Base-by-base conservation (phyloP, 441 rosid genomes). In the Aleurites moluccanus region DNA sequence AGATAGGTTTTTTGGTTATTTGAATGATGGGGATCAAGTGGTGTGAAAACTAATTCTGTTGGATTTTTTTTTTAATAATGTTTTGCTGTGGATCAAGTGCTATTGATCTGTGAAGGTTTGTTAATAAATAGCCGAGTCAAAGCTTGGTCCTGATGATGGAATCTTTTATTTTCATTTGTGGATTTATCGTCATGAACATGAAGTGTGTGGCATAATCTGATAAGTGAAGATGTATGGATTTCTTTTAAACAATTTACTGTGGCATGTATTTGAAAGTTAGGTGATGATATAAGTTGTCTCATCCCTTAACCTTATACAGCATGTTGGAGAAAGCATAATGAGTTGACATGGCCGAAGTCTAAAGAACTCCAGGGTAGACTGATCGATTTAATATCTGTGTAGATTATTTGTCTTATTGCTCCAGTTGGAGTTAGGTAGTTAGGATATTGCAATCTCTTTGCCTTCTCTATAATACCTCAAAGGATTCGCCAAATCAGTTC, bases 341-440 rank as follows among this genome's bases (percentile, higher is more conserved):
- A 70, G 45, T 23, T 64, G 72, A 44, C 21, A 62, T 56, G 45
- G 60, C 20, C 42, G 28, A 38, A 20, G 30, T 67, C 44, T 56
- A 65, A 65, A 65, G 44, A 27, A 50, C 61, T 63, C 40, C 40
- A 38, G 40, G 40, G 40, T 38, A 1, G 25, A 50, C 40, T 38
- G 52, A 50, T 53, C 40, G 69, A 25, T 16, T 35, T 25, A 59
- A n/a, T 42, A 8, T 59, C 55, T 21, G 10, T 27, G 23, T 14
- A 49, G 20, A 11, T 25, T 27, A 73, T 56, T 28, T 49, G 23
- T 56, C 52, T 47, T 64, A 27, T 70, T 66, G 68, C 61, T 70
- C 13, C 33, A 10, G 27, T 75, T 38, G 70, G 65, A 64, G 45
- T 64, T 20, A 49, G 33, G 23, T 63, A n/a, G 53, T 47, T 64